Base-by-base conservation (phyloP, 371 early-diverging fungal genomes). In the Zychaea mexicana region DNA sequence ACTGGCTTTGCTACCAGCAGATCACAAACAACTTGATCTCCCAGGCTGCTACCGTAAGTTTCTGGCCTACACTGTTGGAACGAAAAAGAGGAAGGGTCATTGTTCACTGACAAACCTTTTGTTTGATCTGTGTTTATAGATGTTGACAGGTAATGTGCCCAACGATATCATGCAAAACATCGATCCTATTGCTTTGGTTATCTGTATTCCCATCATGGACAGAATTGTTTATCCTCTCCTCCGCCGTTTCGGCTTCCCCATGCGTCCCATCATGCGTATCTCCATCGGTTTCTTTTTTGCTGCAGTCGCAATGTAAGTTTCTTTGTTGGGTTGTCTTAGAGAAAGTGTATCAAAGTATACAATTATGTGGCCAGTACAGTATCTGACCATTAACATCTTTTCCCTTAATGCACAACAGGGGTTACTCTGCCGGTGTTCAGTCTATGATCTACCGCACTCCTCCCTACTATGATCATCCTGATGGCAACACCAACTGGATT, bases 1-100 rank as follows among this genome's bases (percentile, higher is more conserved):
- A 88, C 83, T 94, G 94, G 94, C 82, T 89, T 32, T 83, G 88
- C 63, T 92, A 92, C 74, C 66, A 70, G 55, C 90, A 94, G 73
- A 90, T 92, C 81, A 80, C 80, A 56, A 89, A 87, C 79, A 92
- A 91, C 71, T 76, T 94, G 67, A 75, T 92, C 52, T 89, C 88
- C 63, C 88, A 88, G 79, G 91, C 88, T 38, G 77, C 81, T 60
- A 62, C 62, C 24, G 55, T 62, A 60, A 60, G 60, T 47, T 17
- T 4, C 28, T 10, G 27, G n/a, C n/a, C n/a, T 24, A 27, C 19
- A 15, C n/a, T 49, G 22, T 19, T n/a, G n/a, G n/a, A n/a, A n/a
- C n/a, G n/a, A n/a, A n/a, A n/a, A n/a, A n/a, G n/a, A n/a, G n/a
- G n/a, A n/a, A n/a, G 49, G n/a, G 49, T 22, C 17, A 49, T 3